phyloP scores from a whole-genome alignment of 495 filamentous ascomycete genomes.

The Letharia columbiana region DNA sequence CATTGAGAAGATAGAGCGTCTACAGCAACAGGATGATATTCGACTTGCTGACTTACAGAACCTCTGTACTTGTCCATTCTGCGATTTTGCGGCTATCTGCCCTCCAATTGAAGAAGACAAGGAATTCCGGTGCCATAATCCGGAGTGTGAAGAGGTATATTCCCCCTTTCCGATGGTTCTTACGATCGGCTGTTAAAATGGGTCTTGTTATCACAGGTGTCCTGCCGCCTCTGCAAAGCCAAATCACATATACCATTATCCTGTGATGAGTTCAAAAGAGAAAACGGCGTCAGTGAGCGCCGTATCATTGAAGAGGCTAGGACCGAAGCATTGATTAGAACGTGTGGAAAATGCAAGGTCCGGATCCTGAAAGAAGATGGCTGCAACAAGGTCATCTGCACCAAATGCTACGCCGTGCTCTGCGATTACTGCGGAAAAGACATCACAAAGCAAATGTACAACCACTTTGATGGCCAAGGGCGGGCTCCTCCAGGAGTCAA shows the following conservation, averaged over 20 bases:
- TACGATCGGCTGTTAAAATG: background rate
- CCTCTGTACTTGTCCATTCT: conserved; percentile 70
- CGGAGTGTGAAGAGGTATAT: conserved; percentile 45
- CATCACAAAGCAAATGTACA: conserved; percentile 29
- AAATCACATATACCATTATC: conserved; percentile 66
- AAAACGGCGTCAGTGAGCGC: conserved; percentile 49
- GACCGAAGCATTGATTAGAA: conserved; percentile 65
- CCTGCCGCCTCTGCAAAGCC: conserved; percentile 64
- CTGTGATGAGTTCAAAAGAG: conserved; percentile 60
- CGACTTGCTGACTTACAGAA: conserved; percentile 55
- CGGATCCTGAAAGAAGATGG: conserved; percentile 60
- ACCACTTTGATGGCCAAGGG: conserved; percentile 33
- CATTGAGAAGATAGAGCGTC: conserved; percentile 51
- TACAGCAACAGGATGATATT: conserved; percentile 62
- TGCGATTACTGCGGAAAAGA: conserved; percentile 27
- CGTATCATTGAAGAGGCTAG: conserved; percentile 75
- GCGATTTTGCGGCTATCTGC: conserved; percentile 67
- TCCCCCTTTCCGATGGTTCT: background rate
- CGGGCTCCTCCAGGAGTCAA: conserved; percentile 38
- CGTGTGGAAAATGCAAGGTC: conserved; percentile 54
- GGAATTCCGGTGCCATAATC: conserved; percentile 65
- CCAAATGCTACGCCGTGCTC: conserved; percentile 33
- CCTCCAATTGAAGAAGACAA: conserved; percentile 58
- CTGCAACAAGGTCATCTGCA: conserved; percentile 79
- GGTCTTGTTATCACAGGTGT: conserved; percentile 33